These are phyloP conservation scores for Fusarium veterinarium DNA, from an alignment of 2,329 filamentous ascomycete species.

Conservation along the genomic window DNA sequence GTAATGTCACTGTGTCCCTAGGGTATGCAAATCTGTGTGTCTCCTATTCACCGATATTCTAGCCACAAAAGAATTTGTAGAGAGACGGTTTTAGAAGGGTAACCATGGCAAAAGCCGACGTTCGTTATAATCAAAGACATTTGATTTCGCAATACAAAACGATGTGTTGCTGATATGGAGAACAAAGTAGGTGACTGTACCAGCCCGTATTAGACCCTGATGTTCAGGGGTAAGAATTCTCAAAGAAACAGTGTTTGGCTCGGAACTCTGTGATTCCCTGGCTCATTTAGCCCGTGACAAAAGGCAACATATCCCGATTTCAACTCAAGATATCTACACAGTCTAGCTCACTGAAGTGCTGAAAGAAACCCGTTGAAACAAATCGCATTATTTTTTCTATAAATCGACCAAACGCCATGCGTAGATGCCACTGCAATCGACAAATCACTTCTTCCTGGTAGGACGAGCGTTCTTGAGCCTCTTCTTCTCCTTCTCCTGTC, in stretches of 20 bases:
- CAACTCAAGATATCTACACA: background rate
- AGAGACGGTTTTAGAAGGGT: background rate
- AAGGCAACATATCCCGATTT: background rate
- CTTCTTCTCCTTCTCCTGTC: slow-evolving; percentile 79
- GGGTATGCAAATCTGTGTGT: background rate
- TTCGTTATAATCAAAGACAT: background rate
- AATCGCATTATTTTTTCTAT: slow-evolving; percentile 29
- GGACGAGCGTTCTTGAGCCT: slow-evolving; percentile 91
- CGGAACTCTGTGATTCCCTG: background rate
- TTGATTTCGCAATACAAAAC: background rate
- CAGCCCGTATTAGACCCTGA: background rate
- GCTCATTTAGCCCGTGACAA: background rate
- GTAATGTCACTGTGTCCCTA: background rate
- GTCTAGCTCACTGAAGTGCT: background rate
- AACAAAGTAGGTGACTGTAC: background rate
- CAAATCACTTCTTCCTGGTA: slow-evolving; percentile 63
- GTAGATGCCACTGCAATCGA: slow-evolving; percentile 3
- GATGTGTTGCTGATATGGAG: background rate
- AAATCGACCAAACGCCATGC: slow-evolving; percentile 31
- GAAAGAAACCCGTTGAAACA: background rate
- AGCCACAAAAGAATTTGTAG: background rate
- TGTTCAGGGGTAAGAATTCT: background rate
- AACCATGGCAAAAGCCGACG: background rate
- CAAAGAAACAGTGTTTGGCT: background rate
- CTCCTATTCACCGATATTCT: background rate